These are phyloP conservation scores for Tagetes patula DNA, from an alignment of 129 eudicot genomes.

Conservation along the genomic window DNA sequence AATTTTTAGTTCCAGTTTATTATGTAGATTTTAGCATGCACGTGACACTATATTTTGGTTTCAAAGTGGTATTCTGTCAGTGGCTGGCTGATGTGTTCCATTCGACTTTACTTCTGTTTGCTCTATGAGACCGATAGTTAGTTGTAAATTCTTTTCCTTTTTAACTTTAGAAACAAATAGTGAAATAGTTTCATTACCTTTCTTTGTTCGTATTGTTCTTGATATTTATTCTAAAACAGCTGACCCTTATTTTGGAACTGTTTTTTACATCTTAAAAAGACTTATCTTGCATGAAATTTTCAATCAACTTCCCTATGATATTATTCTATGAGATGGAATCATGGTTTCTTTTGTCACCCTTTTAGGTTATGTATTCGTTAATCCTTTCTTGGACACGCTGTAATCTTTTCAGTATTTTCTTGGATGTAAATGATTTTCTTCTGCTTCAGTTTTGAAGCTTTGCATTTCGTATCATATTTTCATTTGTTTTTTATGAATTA, in stretches of 20 bases:
- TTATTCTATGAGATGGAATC: neutral
- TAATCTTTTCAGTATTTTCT: neutral
- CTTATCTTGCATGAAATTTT: neutral
- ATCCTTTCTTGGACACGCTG: neutral
- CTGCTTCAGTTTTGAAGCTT: neutral
- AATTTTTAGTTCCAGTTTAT: neutral
- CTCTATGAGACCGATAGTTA: neutral
- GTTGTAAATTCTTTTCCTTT: neutral
- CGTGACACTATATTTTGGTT: neutral
- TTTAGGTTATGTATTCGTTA: neutral
- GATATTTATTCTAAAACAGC: neutral
- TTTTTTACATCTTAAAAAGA: neutral
- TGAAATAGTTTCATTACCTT: neutral
- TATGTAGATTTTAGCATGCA: slow-evolving; percentile 5
- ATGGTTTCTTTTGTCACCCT: slow-evolving; percentile 5
- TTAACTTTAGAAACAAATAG: neutral
- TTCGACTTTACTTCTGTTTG: neutral
- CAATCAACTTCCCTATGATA: neutral
- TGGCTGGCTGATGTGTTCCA: neutral
- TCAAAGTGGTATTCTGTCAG: slow-evolving; percentile 6
- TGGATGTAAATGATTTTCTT: neutral
- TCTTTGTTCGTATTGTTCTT: slow-evolving; percentile 7
- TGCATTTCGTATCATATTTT: neutral
- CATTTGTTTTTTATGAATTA: slow-evolving; percentile 6
- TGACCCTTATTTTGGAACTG: neutral